Percentiles rank a stretch among this genome's conserved stretches.
Evolutionary conservation across 2,329 filamentous ascomycete species (phyloP).

Genomic region (Nectriaceae sp.): DNA sequence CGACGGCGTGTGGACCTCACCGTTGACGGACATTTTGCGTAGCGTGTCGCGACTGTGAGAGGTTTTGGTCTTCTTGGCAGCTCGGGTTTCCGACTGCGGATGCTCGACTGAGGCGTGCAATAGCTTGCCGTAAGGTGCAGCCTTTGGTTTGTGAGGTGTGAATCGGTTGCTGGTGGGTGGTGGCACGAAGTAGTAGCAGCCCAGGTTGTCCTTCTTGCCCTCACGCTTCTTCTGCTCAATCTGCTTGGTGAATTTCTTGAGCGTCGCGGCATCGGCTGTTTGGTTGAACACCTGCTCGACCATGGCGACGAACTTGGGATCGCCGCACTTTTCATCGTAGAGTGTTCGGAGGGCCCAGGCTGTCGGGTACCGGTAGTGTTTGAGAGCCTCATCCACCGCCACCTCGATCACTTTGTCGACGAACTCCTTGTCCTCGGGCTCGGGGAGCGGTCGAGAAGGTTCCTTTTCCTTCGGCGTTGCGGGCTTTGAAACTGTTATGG

Average conservation of each 20-base stretch:
- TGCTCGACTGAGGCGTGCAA: constrained; percentile 32
- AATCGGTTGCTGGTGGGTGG: constrained; percentile 45
- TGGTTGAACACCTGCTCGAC: constrained; percentile 60
- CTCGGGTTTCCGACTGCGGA: constrained; percentile 4
- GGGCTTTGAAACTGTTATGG: constrained; percentile 23
- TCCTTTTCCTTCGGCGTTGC: constrained; percentile 13
- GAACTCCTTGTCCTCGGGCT: constrained; percentile 42
- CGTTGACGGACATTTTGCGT: constrained; percentile 12
- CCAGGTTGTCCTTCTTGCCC: constrained; percentile 54
- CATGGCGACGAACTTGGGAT: constrained; percentile 56
- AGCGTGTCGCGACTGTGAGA: constrained; percentile 9
- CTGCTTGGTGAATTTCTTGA: constrained; percentile 52
- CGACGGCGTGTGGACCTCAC: constrained; percentile 37
- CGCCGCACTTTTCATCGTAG: constrained; percentile 58
- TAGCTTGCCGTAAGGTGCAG: constrained; percentile 52
- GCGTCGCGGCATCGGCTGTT: constrained; percentile 54
- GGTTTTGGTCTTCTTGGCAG: not conserved
- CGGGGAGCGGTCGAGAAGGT: constrained; percentile 17
- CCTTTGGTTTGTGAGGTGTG: constrained; percentile 47
- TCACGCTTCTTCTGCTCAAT: constrained; percentile 58
- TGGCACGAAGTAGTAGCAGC: constrained; percentile 56
- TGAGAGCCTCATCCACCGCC: constrained; percentile 60
- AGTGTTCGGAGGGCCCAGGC: constrained; percentile 62
- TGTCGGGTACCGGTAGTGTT: constrained; percentile 59
- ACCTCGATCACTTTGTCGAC: constrained; percentile 56